A percentile compares a stretch with the other conserved stretches of the same genome.
Evolutionary conservation across 345 rosid genomes (phyloP).

Genomic region (Hibiscus tridactylites): DNA sequence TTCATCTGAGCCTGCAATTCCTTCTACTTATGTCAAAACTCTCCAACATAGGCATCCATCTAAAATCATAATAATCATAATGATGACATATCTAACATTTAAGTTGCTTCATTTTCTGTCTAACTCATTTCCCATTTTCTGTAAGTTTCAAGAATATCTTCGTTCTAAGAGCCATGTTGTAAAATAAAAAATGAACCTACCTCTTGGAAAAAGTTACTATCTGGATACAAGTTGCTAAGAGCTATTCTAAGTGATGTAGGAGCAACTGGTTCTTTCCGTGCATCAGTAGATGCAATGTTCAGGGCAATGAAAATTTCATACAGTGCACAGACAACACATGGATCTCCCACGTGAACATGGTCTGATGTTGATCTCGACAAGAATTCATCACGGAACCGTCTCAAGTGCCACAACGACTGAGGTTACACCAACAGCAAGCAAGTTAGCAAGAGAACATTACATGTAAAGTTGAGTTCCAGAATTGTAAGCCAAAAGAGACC

Average conservation of each 20-base stretch:
- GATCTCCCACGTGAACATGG: conserved; percentile 87
- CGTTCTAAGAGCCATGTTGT: neutral
- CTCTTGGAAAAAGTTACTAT: conserved; percentile 92
- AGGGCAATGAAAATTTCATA: conserved; percentile 68
- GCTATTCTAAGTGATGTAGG: conserved; percentile 85
- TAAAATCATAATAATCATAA: neutral
- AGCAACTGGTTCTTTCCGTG: conserved; percentile 64
- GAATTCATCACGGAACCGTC: conserved; percentile 71
- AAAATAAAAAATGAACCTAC: conserved; percentile 29
- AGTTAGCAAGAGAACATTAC: conserved; percentile 4
- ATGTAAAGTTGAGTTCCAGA: neutral
- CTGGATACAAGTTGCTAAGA: conserved; percentile 80
- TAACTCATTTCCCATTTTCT: neutral
- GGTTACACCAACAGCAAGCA: conserved; percentile 8
- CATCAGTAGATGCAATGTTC: conserved; percentile 48
- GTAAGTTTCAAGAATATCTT: neutral
- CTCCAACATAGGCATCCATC: conserved; percentile 2
- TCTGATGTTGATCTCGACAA: conserved; percentile 55
- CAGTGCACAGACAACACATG: conserved; percentile 87
- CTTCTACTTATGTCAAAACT: conserved; percentile 11
- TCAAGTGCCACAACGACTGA: conserved; percentile 94
- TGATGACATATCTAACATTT: neutral
- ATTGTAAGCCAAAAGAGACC: neutral
- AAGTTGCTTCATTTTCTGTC: neutral
- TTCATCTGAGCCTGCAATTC: conserved; percentile 89